Evolutionary conservation across 495 filamentous ascomycete species (phyloP), one percentile per base, ranked within the genome.

Genomic region (Penicillium longicatenatum): DNA sequence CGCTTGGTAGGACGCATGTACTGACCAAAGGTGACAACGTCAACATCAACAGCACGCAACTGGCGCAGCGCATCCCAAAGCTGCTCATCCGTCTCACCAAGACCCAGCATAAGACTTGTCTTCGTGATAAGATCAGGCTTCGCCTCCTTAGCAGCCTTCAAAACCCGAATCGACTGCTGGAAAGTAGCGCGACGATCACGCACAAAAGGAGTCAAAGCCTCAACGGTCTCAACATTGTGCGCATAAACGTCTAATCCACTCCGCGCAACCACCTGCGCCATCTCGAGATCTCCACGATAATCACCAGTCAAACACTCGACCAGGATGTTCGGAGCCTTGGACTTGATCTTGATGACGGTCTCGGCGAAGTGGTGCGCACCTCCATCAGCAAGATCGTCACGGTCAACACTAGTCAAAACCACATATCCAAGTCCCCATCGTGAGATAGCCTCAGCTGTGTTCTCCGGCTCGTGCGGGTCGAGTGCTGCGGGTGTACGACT

Each of bases 1-100:
- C 92, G 84, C 82, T 97, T 98, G 10, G 94, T 98, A 11, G 94
- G 94, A 4, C 92, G 89, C 94, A 98, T 98, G 79, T 98, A 98
- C 79, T 98, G 94, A 4, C 95, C 94, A 57, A 98, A 98, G 0
- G 94, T 98, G 37, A 98, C 91, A 12, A 98, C 91, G 58, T 98
- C 94, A 22, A 97, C 92, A 58, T 89, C 79, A 37, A 85, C 76
- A 53, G 84, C 85, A 21, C 94, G 84, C 26, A 97, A 79, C 67
- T 96, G 89, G 81, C 78, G 82, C 45, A 98, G 74, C 8, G 93
- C 83, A 59, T 89, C 83, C 84, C 85, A 88, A 8, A 98, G 73
- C 74, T 97, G 89, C n/a, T 89, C 83, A 62, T 97, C 91, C 5
- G 86, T 92, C 81, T 98, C 94, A 0, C 94, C 94, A 22, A 98